phyloP scores from a whole-genome alignment of 805 yeast genomes.

The Myxozyma neglecta region DNA sequence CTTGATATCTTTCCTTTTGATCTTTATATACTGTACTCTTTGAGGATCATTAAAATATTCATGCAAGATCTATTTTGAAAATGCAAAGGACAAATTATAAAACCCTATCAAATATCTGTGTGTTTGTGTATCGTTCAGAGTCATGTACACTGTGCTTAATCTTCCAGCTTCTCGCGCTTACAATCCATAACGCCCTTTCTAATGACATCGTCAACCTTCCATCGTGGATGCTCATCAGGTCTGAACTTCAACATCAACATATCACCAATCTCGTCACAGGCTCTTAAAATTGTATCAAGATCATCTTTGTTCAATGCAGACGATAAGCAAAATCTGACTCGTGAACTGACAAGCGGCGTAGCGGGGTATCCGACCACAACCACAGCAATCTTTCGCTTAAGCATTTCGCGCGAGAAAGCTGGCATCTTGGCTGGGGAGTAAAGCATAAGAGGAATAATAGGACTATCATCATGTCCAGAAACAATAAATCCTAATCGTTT shows the following conservation, averaged over 20 bases:
- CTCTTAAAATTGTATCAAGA: slow-evolving; percentile 73
- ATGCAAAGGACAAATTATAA: not conserved
- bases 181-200: slow-evolving; percentile 67
- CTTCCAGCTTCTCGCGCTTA: slow-evolving; percentile 22
- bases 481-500: slow-evolving; percentile 92
- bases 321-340: slow-evolving; percentile 91
- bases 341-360: slow-evolving; percentile 82
- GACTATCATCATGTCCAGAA: slow-evolving; percentile 93
- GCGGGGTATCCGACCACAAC: slow-evolving; percentile 99
- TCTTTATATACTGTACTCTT: not conserved
- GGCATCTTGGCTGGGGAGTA: slow-evolving; percentile 95
- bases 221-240: slow-evolving; percentile 65
- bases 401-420: slow-evolving; percentile 79
- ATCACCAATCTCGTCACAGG: slow-evolving; percentile 77
- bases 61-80: not conserved
- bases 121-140: not conserved
- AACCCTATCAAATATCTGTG: not conserved
- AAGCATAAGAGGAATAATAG: slow-evolving; percentile 85
- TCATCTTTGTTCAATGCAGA: slow-evolving; percentile 92
- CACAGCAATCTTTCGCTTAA: slow-evolving; percentile 79
- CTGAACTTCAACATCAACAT: slow-evolving; percentile 69
- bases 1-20: not conserved
- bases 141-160: not conserved
- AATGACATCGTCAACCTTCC: slow-evolving; percentile 76
- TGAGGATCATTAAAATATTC: too few species aligned